Evolutionary conservation across 495 filamentous ascomycete genomes (phyloP), one percentile per base, ranked within the genome.

Genomic region (Melanomma pulvis-pyrius): DNA sequence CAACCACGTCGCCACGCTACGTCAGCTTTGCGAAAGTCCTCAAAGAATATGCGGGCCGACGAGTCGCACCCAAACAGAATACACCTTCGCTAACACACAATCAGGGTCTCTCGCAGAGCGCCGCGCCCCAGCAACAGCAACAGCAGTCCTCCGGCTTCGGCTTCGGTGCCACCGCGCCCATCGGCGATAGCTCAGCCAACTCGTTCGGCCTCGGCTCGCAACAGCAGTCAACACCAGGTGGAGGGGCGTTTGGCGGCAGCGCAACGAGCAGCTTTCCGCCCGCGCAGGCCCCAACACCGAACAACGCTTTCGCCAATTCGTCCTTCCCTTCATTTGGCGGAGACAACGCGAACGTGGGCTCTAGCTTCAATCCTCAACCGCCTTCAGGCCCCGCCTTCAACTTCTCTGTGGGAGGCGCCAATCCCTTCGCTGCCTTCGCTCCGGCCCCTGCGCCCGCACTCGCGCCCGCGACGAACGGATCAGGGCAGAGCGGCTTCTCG

Each of bases 291-390:
- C 24, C 57, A 1, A 25, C 57, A 1, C 58, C 41, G 21, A 24
- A 3, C 44, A 52, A 50, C n/a, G 1, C 58, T 8, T 50, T 61
- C 28, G 25, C 41, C 34, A 59, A 21, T 26, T 59, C 57, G 2
- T 59, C 57, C 11, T 59, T 59, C 22, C 57, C 57, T 19, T 28
- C 57, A 1, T 47, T 59, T 29, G 57, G 57, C 17, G 57, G 57
- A 11, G 34, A 49, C 41, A 47, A 15, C 24, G 25, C 36, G 6
- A 49, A 30, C 47, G 13, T 26, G 13, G 21, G 17, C 51, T 29
- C 24, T 8, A n/a, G 3, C 15, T 59, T 49, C 25, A 59, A 34
- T 39, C 44, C 44, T 28, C 36, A 59, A 25, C 41, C 57, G 25
- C 57, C 36, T 15, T 22, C 52, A 9, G 39, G 8, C 17, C 3